Percentiles rank a stretch among this genome's conserved stretches.
Evolutionary conservation across 257 asterid genomes (phyloP).

Genomic region (Capsicum baccatum): DNA sequence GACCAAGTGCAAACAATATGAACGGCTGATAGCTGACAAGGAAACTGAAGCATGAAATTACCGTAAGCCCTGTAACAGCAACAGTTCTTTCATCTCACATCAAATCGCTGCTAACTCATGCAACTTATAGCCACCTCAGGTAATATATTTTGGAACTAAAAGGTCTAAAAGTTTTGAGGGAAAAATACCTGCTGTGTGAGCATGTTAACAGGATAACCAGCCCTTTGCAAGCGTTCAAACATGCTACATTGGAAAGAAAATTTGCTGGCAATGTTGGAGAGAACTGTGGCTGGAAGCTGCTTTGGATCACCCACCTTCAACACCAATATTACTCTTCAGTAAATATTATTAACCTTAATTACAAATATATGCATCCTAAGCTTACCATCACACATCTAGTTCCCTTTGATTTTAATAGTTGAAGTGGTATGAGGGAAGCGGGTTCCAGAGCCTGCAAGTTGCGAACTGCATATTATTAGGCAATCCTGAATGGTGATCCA

Average conservation of each 20-base stretch:
- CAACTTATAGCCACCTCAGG: constrained; percentile 20
- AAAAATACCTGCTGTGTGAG: constrained; percentile 82
- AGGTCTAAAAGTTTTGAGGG: constrained; percentile 27
- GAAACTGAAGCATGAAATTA: constrained; percentile 20
- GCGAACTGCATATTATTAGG: constrained; percentile 23
- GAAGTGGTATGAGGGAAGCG: constrained; percentile 95
- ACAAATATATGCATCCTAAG: constrained; percentile 35
- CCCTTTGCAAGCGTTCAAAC: constrained; percentile 98
- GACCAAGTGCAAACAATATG: constrained; percentile 19
- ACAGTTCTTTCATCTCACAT: background rate
- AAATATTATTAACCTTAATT: constrained; percentile 26
- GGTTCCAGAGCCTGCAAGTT: constrained; percentile 89
- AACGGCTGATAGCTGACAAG: constrained; percentile 23
- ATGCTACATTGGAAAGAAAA: constrained; percentile 94
- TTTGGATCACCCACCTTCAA: constrained; percentile 98
- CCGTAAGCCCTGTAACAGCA: background rate
- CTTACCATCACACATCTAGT: constrained; percentile 94
- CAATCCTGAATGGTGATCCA: background rate
- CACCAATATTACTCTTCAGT: constrained; percentile 35
- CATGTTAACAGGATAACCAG: constrained; percentile 96
- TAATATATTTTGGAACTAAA: constrained; percentile 24
- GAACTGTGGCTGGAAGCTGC: constrained; percentile 99
- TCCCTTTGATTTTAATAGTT: constrained; percentile 89
- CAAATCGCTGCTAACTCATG: constrained; percentile 8
- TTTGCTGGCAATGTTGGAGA: constrained; percentile 89